Conservation (phyloP, 192 early-diverging fungal species). For the Diversispora eburnea region DNA sequence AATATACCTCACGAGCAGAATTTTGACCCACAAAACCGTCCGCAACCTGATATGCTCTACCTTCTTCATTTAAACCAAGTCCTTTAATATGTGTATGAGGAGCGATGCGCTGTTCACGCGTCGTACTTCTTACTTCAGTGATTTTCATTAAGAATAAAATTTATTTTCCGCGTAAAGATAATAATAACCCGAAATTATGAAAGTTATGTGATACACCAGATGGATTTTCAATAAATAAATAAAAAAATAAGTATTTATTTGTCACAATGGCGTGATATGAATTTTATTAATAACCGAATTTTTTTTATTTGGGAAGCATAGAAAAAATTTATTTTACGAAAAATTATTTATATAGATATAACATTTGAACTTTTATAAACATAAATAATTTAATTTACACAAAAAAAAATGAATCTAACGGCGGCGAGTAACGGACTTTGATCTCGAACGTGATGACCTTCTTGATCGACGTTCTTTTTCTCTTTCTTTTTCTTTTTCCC, state of each 20-base stretch:
- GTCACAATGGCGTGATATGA: no score
- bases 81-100: slow-evolving; percentile 97
- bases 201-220: no score
- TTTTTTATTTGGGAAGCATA: no score
- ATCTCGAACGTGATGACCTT: slow-evolving; percentile 7
- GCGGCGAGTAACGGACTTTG: not conserved
- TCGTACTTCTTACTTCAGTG: slow-evolving; percentile 85
- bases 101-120: slow-evolving; percentile 90
- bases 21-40: slow-evolving; percentile 94
- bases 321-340: no score
- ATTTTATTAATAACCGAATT: no score
- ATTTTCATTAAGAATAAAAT: slow-evolving; percentile 82
- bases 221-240: no score
- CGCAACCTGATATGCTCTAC: slow-evolving; percentile 4
- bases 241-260: no score
- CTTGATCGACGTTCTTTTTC: slow-evolving; percentile 19
- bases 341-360: no score
- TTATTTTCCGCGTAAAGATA: no score
- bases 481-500: not conserved
- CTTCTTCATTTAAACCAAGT: slow-evolving; percentile 5
- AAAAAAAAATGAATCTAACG: not conserved
- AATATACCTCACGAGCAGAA: slow-evolving; percentile 81
- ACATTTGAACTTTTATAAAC: no score
- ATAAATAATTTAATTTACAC: no score
- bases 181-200: no score